A percentile compares a stretch with the other conserved stretches of the same genome.
These are phyloP conservation scores for Scleromitrula shiraiana DNA, from an alignment of 2,329 filamentous ascomycete species.

Conservation along the genomic window DNA sequence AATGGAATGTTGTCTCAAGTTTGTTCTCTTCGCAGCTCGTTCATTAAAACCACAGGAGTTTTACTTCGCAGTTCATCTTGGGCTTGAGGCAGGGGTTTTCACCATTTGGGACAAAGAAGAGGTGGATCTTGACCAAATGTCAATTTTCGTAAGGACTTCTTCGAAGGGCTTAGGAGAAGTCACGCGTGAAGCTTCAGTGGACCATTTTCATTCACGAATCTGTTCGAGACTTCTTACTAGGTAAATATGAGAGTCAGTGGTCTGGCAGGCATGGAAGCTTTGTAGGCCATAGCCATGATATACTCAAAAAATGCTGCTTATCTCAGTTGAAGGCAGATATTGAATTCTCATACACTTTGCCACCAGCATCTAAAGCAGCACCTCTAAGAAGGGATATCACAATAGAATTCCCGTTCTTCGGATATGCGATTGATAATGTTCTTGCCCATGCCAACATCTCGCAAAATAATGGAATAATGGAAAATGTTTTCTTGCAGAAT, in stretches of 20 bases:
- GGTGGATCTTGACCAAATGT: conserved; percentile 26
- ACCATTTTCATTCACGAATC: conserved; percentile 37
- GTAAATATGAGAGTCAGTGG: conserved; percentile 24
- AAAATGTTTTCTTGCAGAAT: conserved; percentile 31
- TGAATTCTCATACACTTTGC: conserved; percentile 12
- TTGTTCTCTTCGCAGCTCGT: conserved; percentile 41
- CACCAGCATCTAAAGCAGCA: conserved; percentile 12
- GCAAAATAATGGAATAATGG: conserved; percentile 24
- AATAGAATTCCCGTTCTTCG: conserved; percentile 36
- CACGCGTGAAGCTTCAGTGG: conserved; percentile 25
- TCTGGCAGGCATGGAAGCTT: conserved; percentile 16
- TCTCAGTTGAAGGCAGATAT: conserved; percentile 15
- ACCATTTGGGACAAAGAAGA: conserved; percentile 21
- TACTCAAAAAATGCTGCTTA: conserved; percentile 21
- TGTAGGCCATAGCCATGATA: conserved; percentile 19
- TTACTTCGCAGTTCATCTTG: conserved; percentile 18
- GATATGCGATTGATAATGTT: conserved; percentile 36
- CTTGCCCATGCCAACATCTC: conserved; percentile 36
- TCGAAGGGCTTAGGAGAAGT: conserved; percentile 38
- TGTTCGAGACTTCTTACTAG: conserved; percentile 35
- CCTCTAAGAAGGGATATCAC: conserved; percentile 18
- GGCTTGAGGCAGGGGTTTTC: conserved; percentile 11
- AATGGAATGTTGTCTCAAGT: conserved; percentile 41
- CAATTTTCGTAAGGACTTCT: conserved; percentile 31
- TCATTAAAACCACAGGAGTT: conserved; percentile 20